These are phyloP conservation scores for Xylogone sp. DNA, from an alignment of 2,329 filamentous ascomycete genomes.

Conservation along the genomic window DNA sequence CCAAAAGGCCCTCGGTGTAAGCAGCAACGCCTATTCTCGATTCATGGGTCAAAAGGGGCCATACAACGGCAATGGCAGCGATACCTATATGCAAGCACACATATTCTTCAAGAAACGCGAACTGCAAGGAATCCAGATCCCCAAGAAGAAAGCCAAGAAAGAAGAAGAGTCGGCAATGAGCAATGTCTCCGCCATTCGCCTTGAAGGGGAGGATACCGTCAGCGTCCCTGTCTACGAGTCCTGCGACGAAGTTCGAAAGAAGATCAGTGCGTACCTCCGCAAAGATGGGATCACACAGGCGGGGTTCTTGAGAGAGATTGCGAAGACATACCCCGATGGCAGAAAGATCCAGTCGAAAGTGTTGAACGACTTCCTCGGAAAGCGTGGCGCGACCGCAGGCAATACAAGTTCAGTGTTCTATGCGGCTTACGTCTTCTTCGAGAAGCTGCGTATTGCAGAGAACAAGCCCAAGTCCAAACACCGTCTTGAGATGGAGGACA, in stretches of 20 bases:
- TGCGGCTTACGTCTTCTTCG: slow-evolving; percentile 53
- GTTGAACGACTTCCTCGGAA: slow-evolving; percentile 45
- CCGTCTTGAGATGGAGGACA: slow-evolving; percentile 47
- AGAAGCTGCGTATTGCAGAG: slow-evolving; percentile 51
- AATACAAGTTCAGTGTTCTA: slow-evolving; percentile 49
- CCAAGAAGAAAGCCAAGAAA: slow-evolving; percentile 31
- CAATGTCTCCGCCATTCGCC: slow-evolving; percentile 37
- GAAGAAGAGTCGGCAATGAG: slow-evolving; percentile 20
- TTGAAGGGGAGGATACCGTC: slow-evolving; percentile 44
- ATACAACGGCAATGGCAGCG: slow-evolving; percentile 30
- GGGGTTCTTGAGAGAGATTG: slow-evolving; percentile 45
- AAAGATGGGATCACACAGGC: slow-evolving; percentile 46
- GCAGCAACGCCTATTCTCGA: slow-evolving; percentile 29
- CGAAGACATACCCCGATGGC: slow-evolving; percentile 34
- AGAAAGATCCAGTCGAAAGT: slow-evolving; percentile 38
- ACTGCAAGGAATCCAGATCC: slow-evolving; percentile 38
- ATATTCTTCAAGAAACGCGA: slow-evolving; percentile 49
- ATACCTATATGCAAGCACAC: slow-evolving; percentile 33
- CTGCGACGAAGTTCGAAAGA: slow-evolving; percentile 54
- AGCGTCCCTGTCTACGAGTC: slow-evolving; percentile 50
- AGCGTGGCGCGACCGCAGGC: slow-evolving; percentile 44
- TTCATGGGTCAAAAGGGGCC: slow-evolving; percentile 48
- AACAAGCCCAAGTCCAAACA: slow-evolving; percentile 48
- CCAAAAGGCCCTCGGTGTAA: slow-evolving; percentile 33
- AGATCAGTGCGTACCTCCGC: slow-evolving; percentile 49